These are phyloP conservation scores for Monosporascus ibericus DNA, from an alignment of 2,329 filamentous ascomycete genomes.

Conservation along the genomic window DNA sequence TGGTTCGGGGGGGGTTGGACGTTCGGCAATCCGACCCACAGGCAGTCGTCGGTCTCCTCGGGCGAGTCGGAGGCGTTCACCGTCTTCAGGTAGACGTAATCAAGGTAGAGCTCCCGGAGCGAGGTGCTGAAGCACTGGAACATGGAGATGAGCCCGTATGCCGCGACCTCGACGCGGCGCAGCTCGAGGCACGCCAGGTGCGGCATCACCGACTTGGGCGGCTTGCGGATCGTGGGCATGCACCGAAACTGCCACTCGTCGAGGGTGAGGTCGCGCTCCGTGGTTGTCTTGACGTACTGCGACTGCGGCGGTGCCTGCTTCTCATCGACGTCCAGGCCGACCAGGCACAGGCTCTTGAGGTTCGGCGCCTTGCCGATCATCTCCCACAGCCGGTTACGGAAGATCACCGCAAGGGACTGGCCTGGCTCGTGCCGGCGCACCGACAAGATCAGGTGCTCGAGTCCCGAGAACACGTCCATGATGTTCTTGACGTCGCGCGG, in stretches of 20 bases:
- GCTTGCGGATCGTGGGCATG: constrained; percentile 25
- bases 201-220: constrained; percentile 28
- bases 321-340: constrained; percentile 38
- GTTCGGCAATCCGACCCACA: constrained; percentile 43
- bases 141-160: constrained; percentile 28
- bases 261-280: constrained; percentile 27
- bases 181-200: constrained; percentile 38
- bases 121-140: constrained; percentile 30
- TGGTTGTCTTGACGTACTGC: constrained; percentile 31
- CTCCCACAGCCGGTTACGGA: constrained; percentile 43
- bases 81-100: constrained; percentile 39
- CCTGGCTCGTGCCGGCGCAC: constrained; percentile 38
- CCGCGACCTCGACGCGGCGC: constrained; percentile 33
- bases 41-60: constrained; percentile 26
- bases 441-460: constrained; percentile 41
- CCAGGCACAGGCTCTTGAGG: constrained; percentile 41
- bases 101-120: constrained; percentile 39
- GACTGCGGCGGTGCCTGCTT: constrained; percentile 14
- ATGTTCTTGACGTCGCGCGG: constrained; percentile 45
- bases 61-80: constrained; percentile 29
- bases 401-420: constrained; percentile 27
- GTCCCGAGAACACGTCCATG: constrained; percentile 31
- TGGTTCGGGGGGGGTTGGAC: constrained; percentile 29
- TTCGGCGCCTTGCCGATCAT: constrained; percentile 38
- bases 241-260: constrained; percentile 35